A percentile compares a stretch with the other conserved stretches of the same genome.
These are phyloP conservation scores for Hondaea fermentalgiana DNA, from an alignment of 108 stramenopile genomes.

Conservation along the genomic window DNA sequence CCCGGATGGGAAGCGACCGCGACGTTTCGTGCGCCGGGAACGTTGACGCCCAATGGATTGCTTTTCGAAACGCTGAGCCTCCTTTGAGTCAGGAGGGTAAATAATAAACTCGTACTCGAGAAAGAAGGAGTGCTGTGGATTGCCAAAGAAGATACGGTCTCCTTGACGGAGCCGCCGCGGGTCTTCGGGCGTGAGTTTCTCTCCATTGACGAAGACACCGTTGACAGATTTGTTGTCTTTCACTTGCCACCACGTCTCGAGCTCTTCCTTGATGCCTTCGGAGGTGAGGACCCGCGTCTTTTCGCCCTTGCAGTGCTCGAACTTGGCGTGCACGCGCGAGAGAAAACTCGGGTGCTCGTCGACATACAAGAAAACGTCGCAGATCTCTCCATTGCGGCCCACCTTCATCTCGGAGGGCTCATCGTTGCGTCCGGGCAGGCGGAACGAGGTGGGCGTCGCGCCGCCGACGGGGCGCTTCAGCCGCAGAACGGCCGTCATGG, in stretches of 20 bases:
- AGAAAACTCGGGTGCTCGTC: slow-evolving; percentile 13
- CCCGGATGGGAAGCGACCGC: no score
- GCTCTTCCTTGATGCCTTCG: background rate
- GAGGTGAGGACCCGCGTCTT: background rate
- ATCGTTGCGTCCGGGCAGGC: background rate
- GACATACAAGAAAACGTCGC: background rate
- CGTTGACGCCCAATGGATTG: background rate
- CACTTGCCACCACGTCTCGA: background rate
- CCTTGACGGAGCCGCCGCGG: background rate
- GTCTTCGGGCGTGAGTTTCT: background rate
- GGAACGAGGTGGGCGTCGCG: slow-evolving; percentile 1
- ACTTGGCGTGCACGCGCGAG: slow-evolving; percentile 8
- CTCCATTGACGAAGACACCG: background rate
- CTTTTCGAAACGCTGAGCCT: slow-evolving; percentile 3
- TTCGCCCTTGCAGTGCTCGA: background rate
- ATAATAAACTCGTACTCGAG: slow-evolving; percentile 1
- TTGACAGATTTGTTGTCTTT: background rate
- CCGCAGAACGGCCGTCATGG: background rate
- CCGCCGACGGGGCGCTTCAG: background rate
- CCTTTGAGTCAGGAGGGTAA: background rate
- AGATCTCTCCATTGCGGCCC: background rate
- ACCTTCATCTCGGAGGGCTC: background rate
- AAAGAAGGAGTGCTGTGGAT: slow-evolving; percentile 8
- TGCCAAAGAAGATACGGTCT: background rate
- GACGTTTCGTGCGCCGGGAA: no score